phyloP scores from a whole-genome alignment of 768 basidiomycete genomes.

The Tephrocybe sp. region DNA sequence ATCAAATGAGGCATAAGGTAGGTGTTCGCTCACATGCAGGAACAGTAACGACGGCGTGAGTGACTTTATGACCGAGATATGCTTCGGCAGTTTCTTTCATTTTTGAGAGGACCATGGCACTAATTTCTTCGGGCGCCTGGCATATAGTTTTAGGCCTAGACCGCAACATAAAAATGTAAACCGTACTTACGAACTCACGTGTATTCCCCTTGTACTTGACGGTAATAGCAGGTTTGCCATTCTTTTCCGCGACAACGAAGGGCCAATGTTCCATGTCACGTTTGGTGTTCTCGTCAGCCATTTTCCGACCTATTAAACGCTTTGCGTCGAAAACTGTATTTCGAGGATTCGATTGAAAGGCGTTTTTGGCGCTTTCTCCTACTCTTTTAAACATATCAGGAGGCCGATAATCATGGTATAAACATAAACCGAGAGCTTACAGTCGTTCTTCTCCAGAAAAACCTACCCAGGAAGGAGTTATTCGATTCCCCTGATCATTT shows the following conservation, averaged over 20 bases:
- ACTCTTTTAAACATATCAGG: not conserved
- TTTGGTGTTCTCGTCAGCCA: conserved; percentile 43
- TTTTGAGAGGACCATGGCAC: conserved; percentile 89
- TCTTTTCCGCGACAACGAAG: conserved; percentile 40
- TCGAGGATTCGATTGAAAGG: conserved; percentile 14
- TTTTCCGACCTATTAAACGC: conserved; percentile 53
- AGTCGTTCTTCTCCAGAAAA: conserved; percentile 88
- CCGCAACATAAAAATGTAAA: not conserved
- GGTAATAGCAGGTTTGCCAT: conserved; percentile 49
- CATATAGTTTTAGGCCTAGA: not conserved
- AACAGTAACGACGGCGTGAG: conserved; percentile 97
- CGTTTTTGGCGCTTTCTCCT: conserved; percentile 16
- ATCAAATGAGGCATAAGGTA: not conserved
- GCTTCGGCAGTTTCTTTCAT: conserved; percentile 99
- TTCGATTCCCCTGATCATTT: conserved; percentile 87
- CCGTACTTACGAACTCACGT: conserved; percentile 48
- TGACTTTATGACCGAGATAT: conserved; percentile 93
- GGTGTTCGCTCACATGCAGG: conserved; percentile 72
- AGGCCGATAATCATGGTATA: not conserved
- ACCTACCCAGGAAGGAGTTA: conserved; percentile 89
- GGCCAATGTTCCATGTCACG: conserved; percentile 50
- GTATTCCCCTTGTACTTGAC: conserved; percentile 54
- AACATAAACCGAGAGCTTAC: not conserved
- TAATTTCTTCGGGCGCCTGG: conserved; percentile 64
- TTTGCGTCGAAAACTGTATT: conserved; percentile 51